These are phyloP conservation scores for Phlyctochytrium arcticum DNA, from an alignment of 192 early-diverging fungal species.

Conservation along the genomic window DNA sequence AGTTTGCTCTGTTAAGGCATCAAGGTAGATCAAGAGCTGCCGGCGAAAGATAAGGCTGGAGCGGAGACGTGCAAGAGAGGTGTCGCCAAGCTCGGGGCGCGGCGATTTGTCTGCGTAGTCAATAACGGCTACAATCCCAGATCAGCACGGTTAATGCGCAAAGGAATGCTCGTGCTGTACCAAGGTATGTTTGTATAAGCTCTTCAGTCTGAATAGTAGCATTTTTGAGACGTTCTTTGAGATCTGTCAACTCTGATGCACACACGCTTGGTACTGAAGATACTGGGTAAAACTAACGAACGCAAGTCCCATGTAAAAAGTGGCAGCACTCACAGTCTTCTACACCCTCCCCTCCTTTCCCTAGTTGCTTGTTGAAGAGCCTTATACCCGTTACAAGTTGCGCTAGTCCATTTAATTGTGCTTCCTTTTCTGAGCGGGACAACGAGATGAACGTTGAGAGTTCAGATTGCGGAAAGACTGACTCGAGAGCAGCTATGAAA, in stretches of 20 bases:
- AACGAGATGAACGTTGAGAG: constrained; percentile 51
- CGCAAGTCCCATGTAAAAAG: neutral
- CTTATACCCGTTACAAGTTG: constrained; percentile 59
- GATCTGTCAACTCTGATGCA: constrained; percentile 33
- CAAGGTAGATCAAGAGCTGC: constrained; percentile 56
- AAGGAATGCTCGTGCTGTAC: constrained; percentile 4
- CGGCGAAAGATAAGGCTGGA: constrained; percentile 43
- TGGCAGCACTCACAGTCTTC: constrained; percentile 40
- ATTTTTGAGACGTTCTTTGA: constrained; percentile 17
- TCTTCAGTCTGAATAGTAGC: constrained; percentile 40
- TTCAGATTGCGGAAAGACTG: constrained; percentile 59
- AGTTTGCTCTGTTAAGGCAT: constrained; percentile 53
- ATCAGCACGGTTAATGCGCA: neutral
- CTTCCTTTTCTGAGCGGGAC: constrained; percentile 49
- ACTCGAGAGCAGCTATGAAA: constrained; percentile 52
- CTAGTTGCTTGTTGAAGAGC: constrained; percentile 56
- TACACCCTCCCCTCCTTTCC: constrained; percentile 56
- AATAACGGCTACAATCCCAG: constrained; percentile 22
- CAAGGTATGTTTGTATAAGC: constrained; percentile 41
- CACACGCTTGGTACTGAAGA: constrained; percentile 44
- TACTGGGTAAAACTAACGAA: neutral
- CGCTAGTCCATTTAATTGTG: constrained; percentile 54
- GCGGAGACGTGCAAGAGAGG: constrained; percentile 15
- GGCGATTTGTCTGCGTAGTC: constrained; percentile 37
- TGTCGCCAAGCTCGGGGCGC: constrained; percentile 20